Evolutionary conservation across 495 filamentous ascomycete species (phyloP), one percentile per base, ranked within the genome.

Genomic region (Penicillium coffeae): DNA sequence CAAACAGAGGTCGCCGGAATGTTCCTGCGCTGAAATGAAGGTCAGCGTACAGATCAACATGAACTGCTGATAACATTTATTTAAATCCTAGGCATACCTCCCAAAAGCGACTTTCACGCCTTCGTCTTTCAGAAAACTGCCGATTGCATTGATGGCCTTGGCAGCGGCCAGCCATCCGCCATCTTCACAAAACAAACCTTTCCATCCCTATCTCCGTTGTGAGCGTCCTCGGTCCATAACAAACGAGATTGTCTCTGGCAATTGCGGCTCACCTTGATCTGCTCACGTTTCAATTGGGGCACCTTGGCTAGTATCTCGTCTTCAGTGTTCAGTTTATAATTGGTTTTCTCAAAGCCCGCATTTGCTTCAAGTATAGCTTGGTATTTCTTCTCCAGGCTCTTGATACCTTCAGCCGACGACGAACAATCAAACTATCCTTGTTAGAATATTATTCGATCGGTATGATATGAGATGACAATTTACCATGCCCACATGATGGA

Each of bases 401-500:
- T 40, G 27, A 58, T 58, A 1, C 55, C 55, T 1, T 54, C 55
- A 10, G 48, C 44, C 3, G 55, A 58, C 1, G 55, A 58, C 3
- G 55, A 58, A 22, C 55, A 58, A 25, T 58, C 55, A 36, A 58
- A 51, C 55, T 58, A 13, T 0, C 10, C 3, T 38, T 18, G 38
- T n/a, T 8, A 12, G 14, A 8, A 18, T 21, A 14, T 14, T 22
- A 21, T 1, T 3, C 3, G 18, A 38, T 14, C 8, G 1, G 7
- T 6, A 13, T 1, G 13, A 2, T 12, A 2, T 0, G 6, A 15
- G 15, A 19, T 1, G 7, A 27, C 16, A 14, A 42, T 51, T 55
- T 14, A 65, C 40, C 41, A 65, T 58, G 12, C 62, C 62, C 2
- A 60, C 54, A n/a, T 66, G 48, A 42, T 76, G 74, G 51, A 76